Percentiles rank a stretch among this genome's conserved stretches.
These are phyloP conservation scores for Zygosaccharomyces pseudorouxii DNA, from an alignment of 805 yeast genomes.

Conservation along the genomic window DNA sequence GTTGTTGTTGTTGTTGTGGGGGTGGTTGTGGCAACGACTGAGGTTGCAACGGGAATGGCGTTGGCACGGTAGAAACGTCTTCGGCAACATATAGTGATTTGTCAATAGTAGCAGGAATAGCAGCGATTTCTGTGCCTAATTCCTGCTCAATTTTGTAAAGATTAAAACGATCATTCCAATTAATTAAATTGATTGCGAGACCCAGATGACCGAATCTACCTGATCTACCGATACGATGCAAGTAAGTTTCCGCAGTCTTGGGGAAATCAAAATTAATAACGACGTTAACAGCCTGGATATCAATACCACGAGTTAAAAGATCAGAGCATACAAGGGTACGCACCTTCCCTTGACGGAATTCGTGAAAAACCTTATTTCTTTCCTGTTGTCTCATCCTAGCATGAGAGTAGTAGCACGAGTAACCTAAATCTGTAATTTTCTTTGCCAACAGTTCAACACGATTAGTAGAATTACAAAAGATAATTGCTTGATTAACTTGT, in stretches of 20 bases:
- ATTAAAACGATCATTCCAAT: constrained; percentile 94
- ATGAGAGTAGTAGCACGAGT: constrained; percentile 94
- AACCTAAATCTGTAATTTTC: constrained; percentile 93
- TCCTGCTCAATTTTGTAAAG: constrained; percentile 95
- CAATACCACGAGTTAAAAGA: constrained; percentile 95
- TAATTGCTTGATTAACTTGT: constrained; percentile 93
- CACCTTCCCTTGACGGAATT: constrained; percentile 96
- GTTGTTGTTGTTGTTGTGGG: constrained; percentile 25
- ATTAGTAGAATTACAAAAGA: constrained; percentile 93
- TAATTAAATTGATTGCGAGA: constrained; percentile 91
- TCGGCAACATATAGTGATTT: constrained; percentile 83
- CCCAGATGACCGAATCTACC: constrained; percentile 99
- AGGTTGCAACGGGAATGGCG: constrained; percentile 68
- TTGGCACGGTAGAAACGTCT: constrained; percentile 68
- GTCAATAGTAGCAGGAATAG: constrained; percentile 93
- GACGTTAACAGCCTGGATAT: constrained; percentile 97
- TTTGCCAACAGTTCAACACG: constrained; percentile 94
- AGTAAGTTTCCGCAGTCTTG: constrained; percentile 92
- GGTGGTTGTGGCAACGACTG: constrained; percentile 32
- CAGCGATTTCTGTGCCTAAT: constrained; percentile 93
- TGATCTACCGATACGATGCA: constrained; percentile 98
- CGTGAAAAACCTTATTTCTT: constrained; percentile 97
- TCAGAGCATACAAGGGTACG: constrained; percentile 97
- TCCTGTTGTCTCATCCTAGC: constrained; percentile 97
- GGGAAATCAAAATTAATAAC: constrained; percentile 98